Conservation (phyloP, 2,329 filamentous ascomycete species). For the Piedraia hortae region DNA sequence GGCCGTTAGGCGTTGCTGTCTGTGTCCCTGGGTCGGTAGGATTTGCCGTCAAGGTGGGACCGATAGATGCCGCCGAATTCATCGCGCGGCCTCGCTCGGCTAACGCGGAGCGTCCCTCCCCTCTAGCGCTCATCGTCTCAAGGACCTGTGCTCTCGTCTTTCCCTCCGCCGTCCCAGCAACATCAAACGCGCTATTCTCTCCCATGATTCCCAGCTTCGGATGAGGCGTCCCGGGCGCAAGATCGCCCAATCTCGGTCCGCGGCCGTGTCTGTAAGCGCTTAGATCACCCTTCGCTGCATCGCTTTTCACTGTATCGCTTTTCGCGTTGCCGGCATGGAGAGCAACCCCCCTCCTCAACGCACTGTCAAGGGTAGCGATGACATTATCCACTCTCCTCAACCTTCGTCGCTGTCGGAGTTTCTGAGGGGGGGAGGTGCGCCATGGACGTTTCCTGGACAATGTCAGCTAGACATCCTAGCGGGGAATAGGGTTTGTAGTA, state of each 20-base stretch:
- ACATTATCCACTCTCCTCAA: constrained; percentile 65
- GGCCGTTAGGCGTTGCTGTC: no score
- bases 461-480: constrained; percentile 1
- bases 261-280: constrained; percentile 10
- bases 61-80: not conserved
- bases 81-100: not conserved
- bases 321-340: not conserved
- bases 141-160: no score
- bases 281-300: constrained; percentile 9
- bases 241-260: constrained; percentile 10
- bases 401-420: constrained; percentile 58
- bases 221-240: constrained; percentile 3
- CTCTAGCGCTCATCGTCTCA: no score
- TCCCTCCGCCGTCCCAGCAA: no score
- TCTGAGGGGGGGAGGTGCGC: constrained; percentile 78
- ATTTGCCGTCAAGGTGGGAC: no score
- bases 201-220: not conserved
- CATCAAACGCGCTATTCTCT: no score
- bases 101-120: no score
- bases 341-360: constrained; percentile 25
- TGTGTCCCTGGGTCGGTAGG: no score
- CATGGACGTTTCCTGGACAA: constrained; percentile 66
- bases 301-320: constrained; percentile 5
- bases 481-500: constrained; percentile 17
- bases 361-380: constrained; percentile 55